Percentiles rank a stretch among this genome's conserved stretches.
Evolutionary conservation across 768 basidiomycete genomes (phyloP).

Genomic region (Mycena belliarum): DNA sequence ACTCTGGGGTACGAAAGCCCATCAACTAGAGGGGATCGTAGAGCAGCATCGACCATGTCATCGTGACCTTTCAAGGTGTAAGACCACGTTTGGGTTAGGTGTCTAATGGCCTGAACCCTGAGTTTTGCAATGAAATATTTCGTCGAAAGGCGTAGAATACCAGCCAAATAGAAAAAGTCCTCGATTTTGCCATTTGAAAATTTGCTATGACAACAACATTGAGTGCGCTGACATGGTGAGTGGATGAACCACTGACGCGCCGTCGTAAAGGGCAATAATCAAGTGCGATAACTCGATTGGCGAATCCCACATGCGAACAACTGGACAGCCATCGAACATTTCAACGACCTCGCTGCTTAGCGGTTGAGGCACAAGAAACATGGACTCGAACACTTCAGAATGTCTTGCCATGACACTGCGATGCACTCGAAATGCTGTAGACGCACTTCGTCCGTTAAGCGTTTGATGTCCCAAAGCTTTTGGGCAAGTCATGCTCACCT

Average conservation of each 20-base stretch:
- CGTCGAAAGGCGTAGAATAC: constrained; percentile 57
- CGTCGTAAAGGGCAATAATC: constrained; percentile 58
- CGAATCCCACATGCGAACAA: constrained; percentile 54
- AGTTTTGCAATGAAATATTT: constrained; percentile 51
- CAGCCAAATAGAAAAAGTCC: constrained; percentile 59
- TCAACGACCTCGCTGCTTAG: constrained; percentile 31
- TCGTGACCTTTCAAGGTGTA: constrained; percentile 58
- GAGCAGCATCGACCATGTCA: constrained; percentile 51
- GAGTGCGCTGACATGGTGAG: background rate
- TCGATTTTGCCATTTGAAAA: constrained; percentile 41
- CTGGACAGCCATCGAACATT: constrained; percentile 46
- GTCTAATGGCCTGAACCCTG: constrained; percentile 43
- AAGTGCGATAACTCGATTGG: constrained; percentile 51
- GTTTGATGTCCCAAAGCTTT: no score
- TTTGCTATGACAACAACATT: constrained; percentile 24
- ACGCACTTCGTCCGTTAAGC: constrained; percentile 4
- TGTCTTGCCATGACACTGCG: constrained; percentile 37
- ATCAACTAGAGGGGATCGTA: constrained; percentile 40
- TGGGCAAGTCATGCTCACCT: no score
- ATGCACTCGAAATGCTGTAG: constrained; percentile 56
- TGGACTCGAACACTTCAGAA: constrained; percentile 56
- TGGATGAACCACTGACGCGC: constrained; percentile 40
- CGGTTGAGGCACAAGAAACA: constrained; percentile 53
- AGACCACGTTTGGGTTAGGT: constrained; percentile 53
- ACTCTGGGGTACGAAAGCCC: constrained; percentile 57